Evolutionary conservation across 768 basidiomycete species (phyloP).

Genomic region (Pseudohyphozyma bogoriensis): DNA sequence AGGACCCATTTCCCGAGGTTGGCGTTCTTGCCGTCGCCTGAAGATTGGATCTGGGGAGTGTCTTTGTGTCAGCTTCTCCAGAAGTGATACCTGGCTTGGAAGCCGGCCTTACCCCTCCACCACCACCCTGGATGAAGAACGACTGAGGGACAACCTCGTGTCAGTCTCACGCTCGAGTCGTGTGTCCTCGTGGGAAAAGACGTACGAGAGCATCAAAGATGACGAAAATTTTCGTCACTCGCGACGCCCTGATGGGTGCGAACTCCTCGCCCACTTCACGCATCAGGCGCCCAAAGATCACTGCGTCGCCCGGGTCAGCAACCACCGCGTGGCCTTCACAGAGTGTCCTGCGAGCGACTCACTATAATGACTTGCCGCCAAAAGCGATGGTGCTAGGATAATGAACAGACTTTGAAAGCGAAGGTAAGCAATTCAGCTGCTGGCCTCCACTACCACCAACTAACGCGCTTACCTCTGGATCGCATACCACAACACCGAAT

Average conservation of each 20-base stretch:
- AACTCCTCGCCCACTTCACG: constrained; percentile 15
- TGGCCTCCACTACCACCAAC: too few species aligned
- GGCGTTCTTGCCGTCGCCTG: constrained; percentile 11
- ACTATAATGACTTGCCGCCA: constrained; percentile 19
- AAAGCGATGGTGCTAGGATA: constrained; percentile 17
- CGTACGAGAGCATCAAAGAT: background rate
- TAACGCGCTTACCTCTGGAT: too few species aligned
- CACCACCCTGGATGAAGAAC: constrained; percentile 23
- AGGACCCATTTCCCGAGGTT: constrained; percentile 19
- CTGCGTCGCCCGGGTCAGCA: too few species aligned
- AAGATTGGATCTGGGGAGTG: constrained; percentile 11
- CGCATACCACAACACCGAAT: too few species aligned
- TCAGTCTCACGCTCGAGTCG: background rate
- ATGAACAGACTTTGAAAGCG: constrained; percentile 21
- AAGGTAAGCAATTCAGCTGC: too few species aligned
- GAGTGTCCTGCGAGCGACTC: too few species aligned
- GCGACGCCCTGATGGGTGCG: constrained; percentile 8
- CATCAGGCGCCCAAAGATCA: constrained; percentile 21
- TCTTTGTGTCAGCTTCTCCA: too few species aligned
- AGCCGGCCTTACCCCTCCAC: background rate
- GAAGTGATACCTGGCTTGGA: background rate
- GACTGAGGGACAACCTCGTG: background rate
- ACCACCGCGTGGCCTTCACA: too few species aligned
- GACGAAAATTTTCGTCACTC: constrained; percentile 15
- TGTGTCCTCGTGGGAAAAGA: background rate